phyloP scores from a whole-genome alignment of 192 early-diverging fungal genomes.

The Anaeromyces robustus region DNA sequence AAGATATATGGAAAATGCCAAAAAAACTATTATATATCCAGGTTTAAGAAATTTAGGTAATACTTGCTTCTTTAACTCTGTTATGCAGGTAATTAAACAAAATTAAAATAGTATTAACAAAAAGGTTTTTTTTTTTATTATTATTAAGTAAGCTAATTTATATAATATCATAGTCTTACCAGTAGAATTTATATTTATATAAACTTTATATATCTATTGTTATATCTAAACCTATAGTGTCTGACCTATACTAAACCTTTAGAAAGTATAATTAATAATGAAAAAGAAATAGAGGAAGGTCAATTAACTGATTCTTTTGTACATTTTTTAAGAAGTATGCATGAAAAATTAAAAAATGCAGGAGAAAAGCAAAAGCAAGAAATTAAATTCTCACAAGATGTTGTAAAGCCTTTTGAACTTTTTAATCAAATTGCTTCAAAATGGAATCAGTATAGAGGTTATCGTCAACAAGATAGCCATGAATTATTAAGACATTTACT shows the following conservation, averaged over 20 bases:
- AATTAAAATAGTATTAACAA: not conserved
- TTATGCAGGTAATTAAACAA: constrained; percentile 28
- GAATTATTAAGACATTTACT: constrained; percentile 50
- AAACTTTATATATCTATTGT: no score
- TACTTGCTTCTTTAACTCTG: constrained; percentile 68
- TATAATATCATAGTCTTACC: no score
- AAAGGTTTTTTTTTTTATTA: no score
- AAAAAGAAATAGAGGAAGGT: constrained; percentile 4
- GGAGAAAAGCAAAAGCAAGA: not conserved
- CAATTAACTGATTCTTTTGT: constrained; percentile 14
- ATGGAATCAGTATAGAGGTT: constrained; percentile 38
- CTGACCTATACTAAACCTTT: not conserved
- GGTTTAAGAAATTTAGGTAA: constrained; percentile 60
- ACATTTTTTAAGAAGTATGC: constrained; percentile 12
- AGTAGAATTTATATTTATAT: no score
- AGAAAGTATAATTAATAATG: constrained; percentile 5
- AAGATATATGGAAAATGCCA: not conserved
- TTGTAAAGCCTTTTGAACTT: constrained; percentile 32
- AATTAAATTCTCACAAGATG: not conserved
- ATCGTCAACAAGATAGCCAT: constrained; percentile 54
- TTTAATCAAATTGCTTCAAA: constrained; percentile 35
- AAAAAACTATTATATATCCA: constrained; percentile 5
- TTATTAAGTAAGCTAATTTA: no score
- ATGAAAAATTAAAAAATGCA: not conserved
- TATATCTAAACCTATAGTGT: not conserved